Percentiles rank a stretch among this genome's conserved stretches.
Conservation (phyloP, 805 yeast species). For the Ogataea wickerhamii region DNA sequence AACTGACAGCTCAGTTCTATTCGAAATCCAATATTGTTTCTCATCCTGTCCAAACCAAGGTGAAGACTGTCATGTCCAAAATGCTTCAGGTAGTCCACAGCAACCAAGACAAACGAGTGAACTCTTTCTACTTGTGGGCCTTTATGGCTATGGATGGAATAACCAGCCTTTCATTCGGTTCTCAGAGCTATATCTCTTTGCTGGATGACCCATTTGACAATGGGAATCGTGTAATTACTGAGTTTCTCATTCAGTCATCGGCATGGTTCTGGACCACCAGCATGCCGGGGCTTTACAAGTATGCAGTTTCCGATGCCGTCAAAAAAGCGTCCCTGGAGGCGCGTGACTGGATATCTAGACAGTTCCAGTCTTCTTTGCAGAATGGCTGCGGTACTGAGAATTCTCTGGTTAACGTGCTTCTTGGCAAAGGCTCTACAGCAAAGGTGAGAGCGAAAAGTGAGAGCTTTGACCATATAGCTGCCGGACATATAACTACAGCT, state of each 20-base stretch:
- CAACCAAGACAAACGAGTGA: constrained; percentile 34
- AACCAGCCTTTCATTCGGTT: constrained; percentile 57
- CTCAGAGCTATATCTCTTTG: constrained; percentile 42
- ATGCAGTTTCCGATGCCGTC: constrained; percentile 42
- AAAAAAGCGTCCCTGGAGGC: constrained; percentile 37
- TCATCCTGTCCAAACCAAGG: constrained; percentile 30
- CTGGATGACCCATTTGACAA: constrained; percentile 36
- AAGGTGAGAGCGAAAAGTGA: constrained; percentile 41
- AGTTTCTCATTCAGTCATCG: constrained; percentile 48
- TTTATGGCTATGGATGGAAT: constrained; percentile 70
- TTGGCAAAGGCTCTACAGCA: constrained; percentile 15
- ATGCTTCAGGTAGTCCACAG: constrained; percentile 24
- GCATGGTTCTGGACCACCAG: constrained; percentile 66
- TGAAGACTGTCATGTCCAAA: constrained; percentile 33
- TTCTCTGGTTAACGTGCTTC: constrained; percentile 25
- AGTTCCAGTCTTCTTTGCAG: constrained; percentile 24
- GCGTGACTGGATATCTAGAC: constrained; percentile 42
- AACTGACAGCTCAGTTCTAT: constrained; percentile 39
- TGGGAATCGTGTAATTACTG: constrained; percentile 41
- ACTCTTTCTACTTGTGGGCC: constrained; percentile 62
- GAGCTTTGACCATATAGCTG: constrained; percentile 62
- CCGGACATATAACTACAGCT: constrained; percentile 77
- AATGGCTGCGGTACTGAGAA: constrained; percentile 13
- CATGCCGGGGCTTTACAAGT: constrained; percentile 50
- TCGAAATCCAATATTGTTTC: constrained; percentile 41